Evolutionary conservation across 352 stramenopile species (phyloP), one percentile per base, ranked within the genome.

Genomic region (Vaucheria bursata): DNA sequence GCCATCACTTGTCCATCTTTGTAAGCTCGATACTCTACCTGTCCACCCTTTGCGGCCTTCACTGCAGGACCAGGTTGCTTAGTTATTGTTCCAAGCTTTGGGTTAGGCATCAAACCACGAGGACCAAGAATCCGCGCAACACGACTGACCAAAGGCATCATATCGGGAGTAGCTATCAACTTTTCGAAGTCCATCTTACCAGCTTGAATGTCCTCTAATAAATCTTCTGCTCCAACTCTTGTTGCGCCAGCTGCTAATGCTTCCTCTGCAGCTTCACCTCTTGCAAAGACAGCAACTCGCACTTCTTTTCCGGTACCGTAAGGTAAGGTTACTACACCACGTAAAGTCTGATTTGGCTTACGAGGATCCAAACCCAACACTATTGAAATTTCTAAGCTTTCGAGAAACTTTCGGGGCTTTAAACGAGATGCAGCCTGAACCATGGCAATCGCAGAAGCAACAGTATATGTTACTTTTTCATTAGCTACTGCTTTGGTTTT

Each of bases 81-180:
- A 35, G 92, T 97, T 49, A 99, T 91, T 4, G 94, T 99, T 32
- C 93, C 94, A 12, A 97, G 86, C 89, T 99, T 99, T 1, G 92
- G 90, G 86, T 98, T 98, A 40, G 95, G 95, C 94, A 98, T 98
- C 8, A 99, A 81, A 33, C 94, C 94, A 71, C 95, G 89, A 32
- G 95, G 95, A 79, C 95, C 95, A 33, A 98, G 88, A 38, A 98
- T 87, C 73, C 94, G 87, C 31, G 92, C 94, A 69, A 98, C 88
- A 33, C 91, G 88, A 50, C 90, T 90, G n/a, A 98, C 89, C 34
- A 94, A 79, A 8, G 92, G 87, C 90, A 98, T 94, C 72, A 96
- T 88, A 76, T 95, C 91, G 0, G 92, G 92, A 29, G 91, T 96
- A 0, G 92, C 91, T 66, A 97, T 92, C 79, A 90, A 92, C 76